Evolutionary conservation across 139 green algal genomes (phyloP).

Genomic region (Chlamydomonas incerta): DNA sequence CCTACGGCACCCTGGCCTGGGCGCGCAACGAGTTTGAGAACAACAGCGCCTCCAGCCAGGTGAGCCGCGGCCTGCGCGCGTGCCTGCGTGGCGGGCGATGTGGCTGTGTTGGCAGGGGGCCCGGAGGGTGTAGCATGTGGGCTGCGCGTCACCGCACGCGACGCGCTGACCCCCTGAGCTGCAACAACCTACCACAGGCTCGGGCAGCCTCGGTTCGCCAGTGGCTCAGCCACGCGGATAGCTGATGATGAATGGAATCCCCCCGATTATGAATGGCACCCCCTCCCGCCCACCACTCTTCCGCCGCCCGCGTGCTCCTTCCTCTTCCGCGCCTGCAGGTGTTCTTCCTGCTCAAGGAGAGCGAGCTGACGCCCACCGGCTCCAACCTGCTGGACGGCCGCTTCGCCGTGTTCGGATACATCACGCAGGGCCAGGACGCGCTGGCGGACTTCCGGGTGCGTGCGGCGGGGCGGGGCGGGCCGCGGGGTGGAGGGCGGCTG

Average conservation of each 20-base stretch:
- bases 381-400: conserved; percentile 98
- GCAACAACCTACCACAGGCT: too few relatives aligned
- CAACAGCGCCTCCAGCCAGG: conserved; percentile 89
- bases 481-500: too few relatives aligned
- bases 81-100: not conserved
- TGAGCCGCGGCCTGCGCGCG: too few relatives aligned
- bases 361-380: conserved; percentile 95
- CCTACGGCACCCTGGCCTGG: conserved; percentile 96
- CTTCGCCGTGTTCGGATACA: conserved; percentile 98
- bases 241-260: too few relatives aligned
- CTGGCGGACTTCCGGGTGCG: conserved; percentile 64
- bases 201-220: too few relatives aligned
- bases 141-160: not conserved
- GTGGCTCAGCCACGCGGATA: too few relatives aligned
- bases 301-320: not conserved
- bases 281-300: not conserved
- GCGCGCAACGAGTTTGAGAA: conserved; percentile 96
- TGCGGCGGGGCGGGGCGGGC: not conserved
- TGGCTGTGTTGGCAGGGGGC: not conserved
- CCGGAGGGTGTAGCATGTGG: not conserved
- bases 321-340: conserved; percentile 74
- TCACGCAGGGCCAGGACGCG: conserved; percentile 77
- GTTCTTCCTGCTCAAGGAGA: conserved; percentile 99
- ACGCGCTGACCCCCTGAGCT: too few relatives aligned
- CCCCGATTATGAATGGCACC: too few relatives aligned